A percentile compares a stretch with the other conserved stretches of the same genome.
Conservation (phyloP, 306 rosid species). For the Amphicarpaea edgeworthii region DNA sequence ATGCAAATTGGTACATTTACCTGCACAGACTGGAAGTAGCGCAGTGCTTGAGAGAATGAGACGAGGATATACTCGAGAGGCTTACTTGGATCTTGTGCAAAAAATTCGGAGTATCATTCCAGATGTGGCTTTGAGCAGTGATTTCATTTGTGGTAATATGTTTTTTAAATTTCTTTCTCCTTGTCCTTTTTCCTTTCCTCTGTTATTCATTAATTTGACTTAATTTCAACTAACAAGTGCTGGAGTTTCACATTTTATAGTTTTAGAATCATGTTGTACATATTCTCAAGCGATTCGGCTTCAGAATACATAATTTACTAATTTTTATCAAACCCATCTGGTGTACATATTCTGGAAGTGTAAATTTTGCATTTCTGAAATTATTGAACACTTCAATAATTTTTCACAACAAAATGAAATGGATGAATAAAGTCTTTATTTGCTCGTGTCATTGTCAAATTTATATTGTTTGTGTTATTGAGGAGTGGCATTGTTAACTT, state of each 20-base stretch:
- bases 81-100: conserved; percentile 88
- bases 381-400: neutral
- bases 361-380: neutral
- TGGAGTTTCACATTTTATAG: neutral
- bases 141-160: conserved; percentile 86
- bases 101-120: conserved; percentile 82
- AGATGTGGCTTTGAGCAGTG: conserved; percentile 91
- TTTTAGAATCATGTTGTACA: neutral
- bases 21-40: conserved; percentile 90
- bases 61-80: conserved; percentile 93
- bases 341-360: neutral
- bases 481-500: too few species aligned
- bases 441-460: neutral
- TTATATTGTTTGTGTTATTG: too few species aligned
- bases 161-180: conserved; percentile 28
- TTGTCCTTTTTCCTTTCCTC: neutral
- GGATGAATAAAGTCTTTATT: neutral
- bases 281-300: conserved; percentile 19
- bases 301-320: neutral
- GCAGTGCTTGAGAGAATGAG: conserved; percentile 90
- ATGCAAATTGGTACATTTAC: conserved; percentile 85
- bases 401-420: neutral
- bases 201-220: conserved; percentile 34
- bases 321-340: neutral
- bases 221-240: conserved; percentile 16